Evolutionary conservation across 306 rosid species (phyloP), one percentile per base, ranked within the genome.

Genomic region (Rosa persica): DNA sequence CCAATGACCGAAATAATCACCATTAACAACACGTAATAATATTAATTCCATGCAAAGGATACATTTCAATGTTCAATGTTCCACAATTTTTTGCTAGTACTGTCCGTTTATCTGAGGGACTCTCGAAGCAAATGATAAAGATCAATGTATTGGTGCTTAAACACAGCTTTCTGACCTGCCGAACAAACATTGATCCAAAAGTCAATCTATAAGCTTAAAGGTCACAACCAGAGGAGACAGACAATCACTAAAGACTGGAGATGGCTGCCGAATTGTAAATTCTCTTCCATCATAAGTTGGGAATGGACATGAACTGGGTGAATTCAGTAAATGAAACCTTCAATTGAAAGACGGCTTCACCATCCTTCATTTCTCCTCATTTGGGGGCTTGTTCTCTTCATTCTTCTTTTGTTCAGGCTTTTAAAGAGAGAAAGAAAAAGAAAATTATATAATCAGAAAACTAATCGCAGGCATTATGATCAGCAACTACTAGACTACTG

Each of bases 401-500:
- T 85, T 70, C 85, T 91, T 90, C 93, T 93, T 92, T 87, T 86
- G 85, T 80, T 93, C 83, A 72, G 88, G 49, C 87, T 75, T 65
- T 73, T 78, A 30, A 54, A 78, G 68, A 76, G 80, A 57, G 74
- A 84, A 54, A 16, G 72, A 74, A 68, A 84, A 43, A 11, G 25
- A 47, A 27, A 8, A 55, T 40, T 22, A 85, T 51, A 51, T 72
- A 76, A 76, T 81, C 54, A 82, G 81, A 79, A 84, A 84, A 42
- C 6, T 20, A 12, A 55, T 19, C 46, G 27, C 48, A 19, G 12
- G 51, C 23, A 44, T 36, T 34, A 44, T 36, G 19, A 10, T n/a
- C 55, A 10, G 23, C 34, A 62, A 79, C 70, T 30, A 62, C n/a
- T 30, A 54, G 54, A 83, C 75, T 25, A n/a, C 52, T 48, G 61